phyloP scores from a whole-genome alignment of 2,329 filamentous ascomycete genomes.

The Sporothrix pallida region DNA sequence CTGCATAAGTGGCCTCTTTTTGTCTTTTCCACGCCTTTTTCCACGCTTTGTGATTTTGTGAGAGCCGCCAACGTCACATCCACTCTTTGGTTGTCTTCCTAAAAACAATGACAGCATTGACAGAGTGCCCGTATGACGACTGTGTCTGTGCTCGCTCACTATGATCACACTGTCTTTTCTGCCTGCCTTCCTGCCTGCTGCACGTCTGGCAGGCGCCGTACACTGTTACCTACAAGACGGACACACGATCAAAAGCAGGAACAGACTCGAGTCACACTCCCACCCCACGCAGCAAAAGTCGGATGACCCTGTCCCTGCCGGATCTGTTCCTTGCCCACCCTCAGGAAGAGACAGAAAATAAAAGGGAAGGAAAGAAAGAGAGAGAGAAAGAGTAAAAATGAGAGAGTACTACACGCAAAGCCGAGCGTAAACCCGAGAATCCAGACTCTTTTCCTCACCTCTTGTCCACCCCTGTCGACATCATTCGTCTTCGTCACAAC shows the following conservation, averaged over 20 bases:
- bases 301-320: slow-evolving; percentile 8
- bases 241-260: too few species aligned
- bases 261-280: too few species aligned
- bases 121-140: slow-evolving; percentile 4
- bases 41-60: too few species aligned
- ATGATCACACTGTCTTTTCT: slow-evolving; percentile 3
- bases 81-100: too few species aligned
- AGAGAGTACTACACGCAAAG: too few species aligned
- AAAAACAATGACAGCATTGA: neutral
- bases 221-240: neutral
- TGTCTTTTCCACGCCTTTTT: too few species aligned
- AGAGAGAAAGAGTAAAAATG: neutral
- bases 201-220: slow-evolving; percentile 4
- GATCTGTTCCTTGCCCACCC: slow-evolving; percentile 17
- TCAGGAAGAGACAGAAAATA: neutral
- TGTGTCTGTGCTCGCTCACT: neutral
- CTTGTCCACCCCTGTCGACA: neutral
- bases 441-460: neutral
- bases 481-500: neutral
- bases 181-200: neutral
- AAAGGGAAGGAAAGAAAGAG: neutral
- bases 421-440: neutral
- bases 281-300: neutral
- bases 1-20: slow-evolving; percentile 16
- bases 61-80: neutral